Conservation (phyloP, 169 alveolate species). For the Cryptosporidium felis region DNA sequence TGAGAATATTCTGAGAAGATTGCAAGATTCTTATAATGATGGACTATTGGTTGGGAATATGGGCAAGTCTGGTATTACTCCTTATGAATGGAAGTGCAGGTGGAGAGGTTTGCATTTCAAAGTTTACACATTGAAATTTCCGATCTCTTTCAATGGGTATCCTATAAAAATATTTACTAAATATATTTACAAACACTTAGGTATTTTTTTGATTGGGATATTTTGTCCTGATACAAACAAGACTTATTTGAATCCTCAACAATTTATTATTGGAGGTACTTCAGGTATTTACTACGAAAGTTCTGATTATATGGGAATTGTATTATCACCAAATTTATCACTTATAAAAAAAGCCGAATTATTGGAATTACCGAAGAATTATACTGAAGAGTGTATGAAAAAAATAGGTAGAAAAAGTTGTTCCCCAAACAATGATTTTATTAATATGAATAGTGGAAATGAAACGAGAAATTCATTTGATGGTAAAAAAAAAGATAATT, state of each 20-base stretch:
- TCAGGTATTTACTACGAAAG: not conserved
- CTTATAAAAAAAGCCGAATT: conserved; percentile 20
- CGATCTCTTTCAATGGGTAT: conserved; percentile 15
- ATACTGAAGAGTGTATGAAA: not conserved
- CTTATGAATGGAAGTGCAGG: conserved; percentile 34
- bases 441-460: not conserved
- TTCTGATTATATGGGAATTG: conserved; percentile 22
- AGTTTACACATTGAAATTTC: conserved; percentile 36
- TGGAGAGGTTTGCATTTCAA: conserved; percentile 46
- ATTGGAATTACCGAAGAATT: conserved; percentile 16
- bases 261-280: conserved; percentile 29
- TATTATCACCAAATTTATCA: not conserved
- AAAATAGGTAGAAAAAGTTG: conserved; percentile 8
- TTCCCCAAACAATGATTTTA: conserved; percentile 4
- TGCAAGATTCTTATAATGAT: conserved; percentile 15
- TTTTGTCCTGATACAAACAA: conserved; percentile 12
- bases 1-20: conserved; percentile 3
- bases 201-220: conserved; percentile 19
- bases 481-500: not conserved
- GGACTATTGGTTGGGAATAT: not conserved
- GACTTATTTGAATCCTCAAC: conserved; percentile 31
- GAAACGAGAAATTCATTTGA: no score
- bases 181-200: conserved; percentile 11
- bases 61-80: conserved; percentile 7
- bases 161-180: conserved; percentile 22